A percentile compares a stretch with the other conserved stretches of the same genome.
These are phyloP conservation scores for Alternaria dauci DNA, from an alignment of 2,329 filamentous ascomycete species.

Conservation along the genomic window DNA sequence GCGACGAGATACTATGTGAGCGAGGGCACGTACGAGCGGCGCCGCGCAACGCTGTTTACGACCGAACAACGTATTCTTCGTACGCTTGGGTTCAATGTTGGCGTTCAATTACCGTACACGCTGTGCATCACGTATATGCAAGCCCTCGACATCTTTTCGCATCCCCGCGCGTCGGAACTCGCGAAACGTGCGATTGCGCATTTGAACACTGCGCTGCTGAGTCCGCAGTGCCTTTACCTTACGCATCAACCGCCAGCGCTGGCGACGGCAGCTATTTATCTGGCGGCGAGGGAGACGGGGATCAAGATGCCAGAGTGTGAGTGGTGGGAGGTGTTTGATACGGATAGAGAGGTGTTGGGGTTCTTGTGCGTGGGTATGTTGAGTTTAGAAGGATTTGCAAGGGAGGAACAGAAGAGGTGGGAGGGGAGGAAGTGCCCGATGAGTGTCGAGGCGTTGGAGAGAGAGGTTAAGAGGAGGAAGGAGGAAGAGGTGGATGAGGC, in stretches of 20 bases:
- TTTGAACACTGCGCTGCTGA: slow-evolving; percentile 85
- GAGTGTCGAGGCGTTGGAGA: slow-evolving; percentile 65
- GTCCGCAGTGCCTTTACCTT: slow-evolving; percentile 86
- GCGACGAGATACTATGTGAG: slow-evolving; percentile 65
- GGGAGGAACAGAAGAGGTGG: slow-evolving; percentile 66
- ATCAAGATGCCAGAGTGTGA: slow-evolving; percentile 82
- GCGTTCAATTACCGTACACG: slow-evolving; percentile 84
- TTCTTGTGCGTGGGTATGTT: slow-evolving; percentile 88
- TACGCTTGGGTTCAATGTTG: slow-evolving; percentile 80
- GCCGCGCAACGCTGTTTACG: slow-evolving; percentile 71
- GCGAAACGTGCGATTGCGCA: slow-evolving; percentile 74
- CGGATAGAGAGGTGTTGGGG: slow-evolving; percentile 90
- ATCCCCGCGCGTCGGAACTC: slow-evolving; percentile 59
- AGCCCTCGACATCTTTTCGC: slow-evolving; percentile 74
- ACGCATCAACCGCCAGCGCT: slow-evolving; percentile 90
- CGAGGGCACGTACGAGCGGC: slow-evolving; percentile 72
- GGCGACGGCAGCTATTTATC: slow-evolving; percentile 88
- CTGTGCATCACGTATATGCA: slow-evolving; percentile 93
- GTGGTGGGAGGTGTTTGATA: slow-evolving; percentile 99
- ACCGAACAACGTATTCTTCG: slow-evolving; percentile 80
- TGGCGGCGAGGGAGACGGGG: slow-evolving; percentile 79
- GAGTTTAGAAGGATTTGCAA: slow-evolving; percentile 77
- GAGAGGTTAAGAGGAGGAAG: slow-evolving; percentile 64
- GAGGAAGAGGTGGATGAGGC: slow-evolving; percentile 3
- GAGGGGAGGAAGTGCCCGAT: slow-evolving; percentile 63